phyloP scores from a whole-genome alignment of 2,329 filamentous ascomycete genomes.

The Colletotrichum tropicale region DNA sequence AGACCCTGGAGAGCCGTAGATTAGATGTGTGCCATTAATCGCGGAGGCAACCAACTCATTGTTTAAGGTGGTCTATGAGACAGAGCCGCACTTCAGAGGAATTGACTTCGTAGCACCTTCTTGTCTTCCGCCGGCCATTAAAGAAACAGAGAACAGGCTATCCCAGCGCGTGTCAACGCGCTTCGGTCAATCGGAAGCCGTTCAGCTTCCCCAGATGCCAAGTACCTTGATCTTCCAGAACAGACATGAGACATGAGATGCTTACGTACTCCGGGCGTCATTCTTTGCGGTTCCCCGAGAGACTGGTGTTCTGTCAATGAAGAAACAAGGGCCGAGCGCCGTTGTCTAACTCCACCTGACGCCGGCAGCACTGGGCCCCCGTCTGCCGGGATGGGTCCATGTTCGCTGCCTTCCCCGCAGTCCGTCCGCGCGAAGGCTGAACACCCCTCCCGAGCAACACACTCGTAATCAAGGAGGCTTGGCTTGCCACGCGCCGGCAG shows the following conservation, averaged over 20 bases:
- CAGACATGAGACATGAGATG: neutral
- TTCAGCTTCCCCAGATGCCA: neutral
- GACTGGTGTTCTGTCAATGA: neutral
- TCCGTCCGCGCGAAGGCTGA: neutral
- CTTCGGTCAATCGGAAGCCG: neutral
- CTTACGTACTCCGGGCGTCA: neutral
- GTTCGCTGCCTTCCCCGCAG: neutral
- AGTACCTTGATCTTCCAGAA: neutral
- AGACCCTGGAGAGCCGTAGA: neutral
- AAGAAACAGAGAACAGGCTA: neutral
- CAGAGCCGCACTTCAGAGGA: neutral
- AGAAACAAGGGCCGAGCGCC: conserved; percentile 4
- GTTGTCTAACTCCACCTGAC: conserved; percentile 1
- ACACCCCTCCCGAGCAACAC: neutral
- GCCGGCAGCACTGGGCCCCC: neutral
- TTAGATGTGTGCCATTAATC: neutral
- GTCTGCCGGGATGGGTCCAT: neutral
- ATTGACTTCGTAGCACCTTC: neutral
- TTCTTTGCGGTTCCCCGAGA: neutral
- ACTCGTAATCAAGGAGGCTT: neutral
- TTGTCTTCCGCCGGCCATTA: neutral
- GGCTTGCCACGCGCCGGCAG: neutral
- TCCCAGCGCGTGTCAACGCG: neutral
- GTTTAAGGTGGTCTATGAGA: neutral
- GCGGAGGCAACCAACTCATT: neutral